Evolutionary conservation across 1,284 basidiomycete genomes (phyloP).

Genomic region (Ganoderma leucocontextum): DNA sequence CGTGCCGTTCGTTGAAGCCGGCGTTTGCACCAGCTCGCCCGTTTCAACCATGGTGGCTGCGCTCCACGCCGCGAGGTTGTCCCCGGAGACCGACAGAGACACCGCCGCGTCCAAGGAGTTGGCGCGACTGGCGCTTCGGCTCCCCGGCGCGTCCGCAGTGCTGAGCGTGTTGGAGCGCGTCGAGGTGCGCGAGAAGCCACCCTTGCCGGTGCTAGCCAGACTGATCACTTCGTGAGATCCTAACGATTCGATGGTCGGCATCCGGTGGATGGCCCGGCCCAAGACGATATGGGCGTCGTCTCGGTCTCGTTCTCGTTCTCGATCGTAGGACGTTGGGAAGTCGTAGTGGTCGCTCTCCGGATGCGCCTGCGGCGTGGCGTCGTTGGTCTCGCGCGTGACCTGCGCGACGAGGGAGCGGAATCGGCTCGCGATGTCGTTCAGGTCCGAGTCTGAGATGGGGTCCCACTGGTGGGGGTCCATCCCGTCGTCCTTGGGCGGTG

Average conservation of each 20-base stretch:
- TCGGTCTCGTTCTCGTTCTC: conserved; percentile 32
- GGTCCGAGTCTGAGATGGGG: conserved; percentile 44
- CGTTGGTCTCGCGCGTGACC: conserved; percentile 59
- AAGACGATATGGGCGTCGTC: conserved; percentile 62
- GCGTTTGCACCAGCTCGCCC: conserved; percentile 24
- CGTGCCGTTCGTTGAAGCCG: conserved; percentile 26
- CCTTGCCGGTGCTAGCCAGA: conserved; percentile 31
- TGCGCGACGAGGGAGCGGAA: conserved; percentile 59
- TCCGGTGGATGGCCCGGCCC: conserved; percentile 68
- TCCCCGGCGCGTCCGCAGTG: conserved; percentile 27
- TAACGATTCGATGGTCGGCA: conserved; percentile 82
- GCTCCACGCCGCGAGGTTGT: conserved; percentile 17
- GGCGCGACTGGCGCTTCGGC: conserved; percentile 35
- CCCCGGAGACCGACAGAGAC: conserved; percentile 31
- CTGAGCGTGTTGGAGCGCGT: conserved; percentile 42
- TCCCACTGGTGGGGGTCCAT: conserved; percentile 15
- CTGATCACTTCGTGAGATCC: conserved; percentile 63
- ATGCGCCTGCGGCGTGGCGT: conserved; percentile 49
- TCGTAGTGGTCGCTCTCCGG: conserved; percentile 28
- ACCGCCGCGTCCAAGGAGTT: conserved; percentile 37
- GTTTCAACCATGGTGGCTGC: conserved; percentile 14
- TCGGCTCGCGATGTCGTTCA: conserved; percentile 54
- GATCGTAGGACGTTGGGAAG: conserved; percentile 18
- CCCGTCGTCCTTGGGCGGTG: conserved; percentile 13
- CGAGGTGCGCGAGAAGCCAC: conserved; percentile 40